Conservation (phyloP, 495 filamentous ascomycete species). For the Chlorociboria aeruginascens region DNA sequence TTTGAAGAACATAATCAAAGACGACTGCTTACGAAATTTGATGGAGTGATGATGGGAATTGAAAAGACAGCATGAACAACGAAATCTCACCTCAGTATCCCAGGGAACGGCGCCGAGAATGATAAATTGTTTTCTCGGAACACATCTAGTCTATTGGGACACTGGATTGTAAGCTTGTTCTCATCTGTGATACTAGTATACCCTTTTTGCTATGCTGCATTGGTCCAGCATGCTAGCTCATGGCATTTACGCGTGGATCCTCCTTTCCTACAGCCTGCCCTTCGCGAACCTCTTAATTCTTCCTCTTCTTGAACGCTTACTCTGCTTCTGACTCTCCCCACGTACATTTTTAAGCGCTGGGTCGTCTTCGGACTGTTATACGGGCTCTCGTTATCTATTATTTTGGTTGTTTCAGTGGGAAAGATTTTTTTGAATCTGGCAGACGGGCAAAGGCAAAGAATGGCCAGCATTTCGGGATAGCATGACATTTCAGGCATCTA, state of each 20-base stretch:
- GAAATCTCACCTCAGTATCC: neutral
- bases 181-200: too few relatives aligned
- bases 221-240: conserved; percentile 6
- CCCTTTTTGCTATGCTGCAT: neutral
- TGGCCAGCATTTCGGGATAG: neutral
- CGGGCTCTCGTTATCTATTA: neutral
- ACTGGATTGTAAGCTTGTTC: conserved; percentile 18
- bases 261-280: neutral
- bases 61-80: neutral
- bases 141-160: conserved; percentile 12
- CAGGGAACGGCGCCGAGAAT: conserved; percentile 12
- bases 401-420: conserved; percentile 2
- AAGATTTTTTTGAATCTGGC: conserved; percentile 6
- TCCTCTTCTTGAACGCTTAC: neutral
- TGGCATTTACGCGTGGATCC: neutral
- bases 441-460: conserved; percentile 9
- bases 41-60: conserved; percentile 11
- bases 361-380: conserved; percentile 3
- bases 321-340: neutral
- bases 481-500: conserved; percentile 4
- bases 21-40: conserved; percentile 15
- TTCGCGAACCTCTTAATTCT: neutral
- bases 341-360: neutral
- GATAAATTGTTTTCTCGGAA: conserved; percentile 20
- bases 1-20: neutral